Percentiles rank a stretch among this genome's conserved stretches.
These are phyloP conservation scores for Musa beccarii DNA, from an alignment of 176 grass and related monocot species.

Conservation along the genomic window DNA sequence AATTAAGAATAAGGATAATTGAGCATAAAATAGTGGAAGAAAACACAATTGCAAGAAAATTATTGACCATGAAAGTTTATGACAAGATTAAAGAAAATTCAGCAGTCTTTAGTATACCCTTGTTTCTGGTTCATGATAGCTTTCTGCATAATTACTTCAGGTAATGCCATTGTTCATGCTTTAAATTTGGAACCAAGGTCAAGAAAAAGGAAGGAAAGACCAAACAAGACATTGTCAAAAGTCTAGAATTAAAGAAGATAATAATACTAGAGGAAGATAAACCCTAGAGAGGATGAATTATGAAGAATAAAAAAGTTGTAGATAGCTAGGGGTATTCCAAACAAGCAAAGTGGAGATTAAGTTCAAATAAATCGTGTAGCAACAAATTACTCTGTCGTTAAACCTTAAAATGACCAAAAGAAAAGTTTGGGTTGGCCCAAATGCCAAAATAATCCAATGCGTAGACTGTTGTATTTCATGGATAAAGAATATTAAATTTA, in stretches of 20 bases:
- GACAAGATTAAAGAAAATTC: neutral
- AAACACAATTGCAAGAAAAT: neutral
- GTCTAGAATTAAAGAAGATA: neutral
- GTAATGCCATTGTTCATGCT: neutral
- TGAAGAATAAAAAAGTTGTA: neutral
- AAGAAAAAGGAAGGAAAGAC: neutral
- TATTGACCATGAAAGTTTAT: neutral
- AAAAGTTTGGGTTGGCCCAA: neutral
- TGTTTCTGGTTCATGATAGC: neutral
- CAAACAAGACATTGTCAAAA: neutral
- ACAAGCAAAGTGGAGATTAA: neutral
- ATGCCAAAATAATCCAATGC: neutral
- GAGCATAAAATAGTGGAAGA: conserved; percentile 10
- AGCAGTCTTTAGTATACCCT: neutral
- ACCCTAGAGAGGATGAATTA: neutral
- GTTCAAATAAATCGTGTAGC: neutral
- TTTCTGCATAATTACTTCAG: neutral
- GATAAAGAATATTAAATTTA: neutral
- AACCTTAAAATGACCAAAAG: neutral
- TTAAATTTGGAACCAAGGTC: neutral
- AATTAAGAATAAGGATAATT: conserved; percentile 8
- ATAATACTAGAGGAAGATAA: neutral
- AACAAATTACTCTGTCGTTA: neutral
- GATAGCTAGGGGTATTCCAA: neutral
- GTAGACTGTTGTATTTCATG: neutral